These are phyloP conservation scores for Pestalotiopsis sp. DNA, from an alignment of 2,329 filamentous ascomycete species.

Conservation along the genomic window DNA sequence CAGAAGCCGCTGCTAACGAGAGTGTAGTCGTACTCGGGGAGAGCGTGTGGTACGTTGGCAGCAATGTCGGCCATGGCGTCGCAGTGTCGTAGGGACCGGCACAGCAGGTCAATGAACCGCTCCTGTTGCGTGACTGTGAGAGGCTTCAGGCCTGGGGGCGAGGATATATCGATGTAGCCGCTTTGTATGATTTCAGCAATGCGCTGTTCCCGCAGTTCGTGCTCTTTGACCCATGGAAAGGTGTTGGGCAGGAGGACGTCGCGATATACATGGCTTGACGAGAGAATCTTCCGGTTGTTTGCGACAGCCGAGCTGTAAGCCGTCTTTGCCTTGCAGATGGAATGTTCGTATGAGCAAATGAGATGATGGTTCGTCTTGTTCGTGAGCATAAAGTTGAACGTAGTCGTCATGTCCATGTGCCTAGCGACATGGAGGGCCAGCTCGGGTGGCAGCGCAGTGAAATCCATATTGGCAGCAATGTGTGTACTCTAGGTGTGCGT, in stretches of 20 bases:
- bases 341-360: constrained; percentile 20
- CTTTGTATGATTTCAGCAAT: constrained; percentile 21
- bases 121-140: constrained; percentile 13
- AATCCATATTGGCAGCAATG: background rate
- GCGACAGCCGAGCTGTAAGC: constrained; percentile 16
- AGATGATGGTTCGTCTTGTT: constrained; percentile 19
- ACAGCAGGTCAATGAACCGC: constrained; percentile 15
- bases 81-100: constrained; percentile 25
- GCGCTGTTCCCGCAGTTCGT: constrained; percentile 25
- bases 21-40: constrained; percentile 10
- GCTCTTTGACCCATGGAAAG: constrained; percentile 22
- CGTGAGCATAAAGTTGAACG: constrained; percentile 20
- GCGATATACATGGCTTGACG: constrained; percentile 21
- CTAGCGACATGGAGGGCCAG: constrained; percentile 25
- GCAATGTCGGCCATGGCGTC: constrained; percentile 31
- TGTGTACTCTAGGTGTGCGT: background rate
- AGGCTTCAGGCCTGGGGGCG: constrained; percentile 18
- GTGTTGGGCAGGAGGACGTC: constrained; percentile 15
- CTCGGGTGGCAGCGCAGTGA: constrained; percentile 21
- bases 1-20: constrained; percentile 10
- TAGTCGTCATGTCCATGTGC: constrained; percentile 24
- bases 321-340: constrained; percentile 19
- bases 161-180: constrained; percentile 11
- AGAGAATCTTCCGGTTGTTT: constrained; percentile 21
- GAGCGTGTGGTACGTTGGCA: constrained; percentile 17